Base-by-base conservation (phyloP, 2,329 filamentous ascomycete species). In the Neofusicoccum parvum region DNA sequence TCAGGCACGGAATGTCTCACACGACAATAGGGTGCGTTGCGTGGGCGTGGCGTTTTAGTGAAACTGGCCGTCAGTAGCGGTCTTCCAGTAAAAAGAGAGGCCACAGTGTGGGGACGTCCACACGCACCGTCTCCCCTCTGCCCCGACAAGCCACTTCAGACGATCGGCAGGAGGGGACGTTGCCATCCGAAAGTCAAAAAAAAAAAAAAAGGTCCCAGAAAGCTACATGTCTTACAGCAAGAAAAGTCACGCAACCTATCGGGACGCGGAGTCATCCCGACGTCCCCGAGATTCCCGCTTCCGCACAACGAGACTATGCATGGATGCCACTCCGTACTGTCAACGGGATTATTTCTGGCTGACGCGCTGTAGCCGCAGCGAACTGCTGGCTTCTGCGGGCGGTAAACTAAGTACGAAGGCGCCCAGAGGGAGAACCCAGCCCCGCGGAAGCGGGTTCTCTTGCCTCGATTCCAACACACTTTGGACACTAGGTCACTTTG, bases 231-330 rank as follows among this genome's bases (percentile, higher is more conserved):
- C 56, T 32, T 60, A 60, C 43, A 14, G 46, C 11, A 50, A 15
- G 36, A 45, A 45, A 58, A 34, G 39, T 46, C 54, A 34, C 54
- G 54, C 54, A 45, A 45, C 56, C 56, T 60, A 60, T 60, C 56
- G 43, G 56, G n/a, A 15, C n/a, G 56, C 15, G 56, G n/a, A 37
- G 41, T 12, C 54, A 27, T 34, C 23, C 54, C 54, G 43, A 48
- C 11, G 56, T 34, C 43, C 56, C 56, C 56, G 56, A 48, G 43
- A 60, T 60, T 46, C 32, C 43, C 56, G 43, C 41, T 60, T 60
- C 14, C 56, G 56, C 56, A 32, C 27, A 7, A 32, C 27, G 27
- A 32, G 27, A 46, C 54, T 12, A 12, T 32, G 23, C 54, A 46
- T 59, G 54, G 37, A 59, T 27, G 39, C 12, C 17, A 32, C 23